Conservation (phyloP, 306 rosid species). For the Cucurbita argyrosperma region DNA sequence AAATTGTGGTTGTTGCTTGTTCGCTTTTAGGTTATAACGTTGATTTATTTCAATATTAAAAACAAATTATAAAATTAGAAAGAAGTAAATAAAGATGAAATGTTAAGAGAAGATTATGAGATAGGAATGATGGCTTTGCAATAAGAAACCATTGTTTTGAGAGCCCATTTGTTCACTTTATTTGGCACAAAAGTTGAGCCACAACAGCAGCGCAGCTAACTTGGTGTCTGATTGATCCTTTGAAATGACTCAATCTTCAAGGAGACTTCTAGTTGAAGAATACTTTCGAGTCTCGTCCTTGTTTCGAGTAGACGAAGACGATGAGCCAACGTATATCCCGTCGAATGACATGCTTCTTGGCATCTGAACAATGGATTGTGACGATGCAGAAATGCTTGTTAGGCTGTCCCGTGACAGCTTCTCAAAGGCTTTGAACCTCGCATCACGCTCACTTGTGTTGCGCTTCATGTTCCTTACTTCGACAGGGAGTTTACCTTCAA, state of each 20-base stretch:
- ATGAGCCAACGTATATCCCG: slow-evolving; percentile 51
- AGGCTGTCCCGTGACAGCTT: slow-evolving; percentile 37
- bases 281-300: slow-evolving; percentile 5
- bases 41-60: no score
- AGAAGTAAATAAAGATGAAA: no score
- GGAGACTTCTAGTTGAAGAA: slow-evolving; percentile 14
- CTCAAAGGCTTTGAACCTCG: slow-evolving; percentile 58
- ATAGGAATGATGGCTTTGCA: no score
- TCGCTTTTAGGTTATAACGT: no score
- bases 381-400: slow-evolving; percentile 21
- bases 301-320: slow-evolving; percentile 17
- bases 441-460: slow-evolving; percentile 12
- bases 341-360: slow-evolving; percentile 27
- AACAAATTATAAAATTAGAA: no score
- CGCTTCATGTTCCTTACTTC: slow-evolving; percentile 37
- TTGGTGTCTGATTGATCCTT: no score
- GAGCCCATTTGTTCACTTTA: no score
- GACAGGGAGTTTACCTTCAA: slow-evolving; percentile 8
- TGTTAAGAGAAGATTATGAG: no score
- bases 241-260: neutral
- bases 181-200: no score
- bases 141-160: no score
- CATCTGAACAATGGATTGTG: slow-evolving; percentile 21
- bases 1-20: no score
- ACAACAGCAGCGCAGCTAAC: no score